Evolutionary conservation across 2,329 filamentous ascomycete species (phyloP).

Genomic region (Colletotrichum aenigma): DNA sequence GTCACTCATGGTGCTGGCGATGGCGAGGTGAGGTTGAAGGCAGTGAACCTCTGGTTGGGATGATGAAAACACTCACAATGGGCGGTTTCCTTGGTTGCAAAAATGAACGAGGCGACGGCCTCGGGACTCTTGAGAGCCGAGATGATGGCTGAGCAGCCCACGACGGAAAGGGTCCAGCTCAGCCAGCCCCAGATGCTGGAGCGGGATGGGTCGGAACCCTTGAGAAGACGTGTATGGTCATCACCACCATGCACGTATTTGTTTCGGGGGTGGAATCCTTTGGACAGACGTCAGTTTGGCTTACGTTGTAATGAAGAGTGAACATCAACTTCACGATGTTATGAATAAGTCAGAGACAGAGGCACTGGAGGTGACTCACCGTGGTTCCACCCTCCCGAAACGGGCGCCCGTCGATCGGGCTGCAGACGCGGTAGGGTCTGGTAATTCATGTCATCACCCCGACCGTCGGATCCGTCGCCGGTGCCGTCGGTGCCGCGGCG

Average conservation of each 20-base stretch:
- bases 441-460: slow-evolving; percentile 21
- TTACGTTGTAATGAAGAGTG: background rate
- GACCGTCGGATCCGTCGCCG: slow-evolving; percentile 22
- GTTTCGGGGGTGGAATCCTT: slow-evolving; percentile 20
- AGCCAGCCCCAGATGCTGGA: slow-evolving; percentile 42
- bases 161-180: slow-evolving; percentile 46
- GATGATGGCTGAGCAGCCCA: slow-evolving; percentile 36
- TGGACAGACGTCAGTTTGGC: background rate
- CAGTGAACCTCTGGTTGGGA: background rate
- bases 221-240: slow-evolving; percentile 38
- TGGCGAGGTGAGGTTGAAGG: background rate
- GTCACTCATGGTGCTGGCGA: background rate
- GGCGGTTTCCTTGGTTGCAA: background rate
- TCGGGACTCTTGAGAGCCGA: slow-evolving; percentile 23
- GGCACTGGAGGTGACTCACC: background rate
- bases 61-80: background rate
- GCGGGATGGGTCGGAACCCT: slow-evolving; percentile 27
- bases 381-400: slow-evolving; percentile 20
- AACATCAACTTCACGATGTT: background rate
- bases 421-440: slow-evolving; percentile 11
- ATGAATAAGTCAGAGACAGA: background rate
- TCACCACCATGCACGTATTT: slow-evolving; percentile 39
- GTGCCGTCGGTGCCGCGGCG: slow-evolving; percentile 39
- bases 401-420: slow-evolving; percentile 13
- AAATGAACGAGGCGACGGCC: slow-evolving; percentile 8